Evolutionary conservation across 352 stramenopile genomes (phyloP).

Genomic region (Phytophthora megakarya): DNA sequence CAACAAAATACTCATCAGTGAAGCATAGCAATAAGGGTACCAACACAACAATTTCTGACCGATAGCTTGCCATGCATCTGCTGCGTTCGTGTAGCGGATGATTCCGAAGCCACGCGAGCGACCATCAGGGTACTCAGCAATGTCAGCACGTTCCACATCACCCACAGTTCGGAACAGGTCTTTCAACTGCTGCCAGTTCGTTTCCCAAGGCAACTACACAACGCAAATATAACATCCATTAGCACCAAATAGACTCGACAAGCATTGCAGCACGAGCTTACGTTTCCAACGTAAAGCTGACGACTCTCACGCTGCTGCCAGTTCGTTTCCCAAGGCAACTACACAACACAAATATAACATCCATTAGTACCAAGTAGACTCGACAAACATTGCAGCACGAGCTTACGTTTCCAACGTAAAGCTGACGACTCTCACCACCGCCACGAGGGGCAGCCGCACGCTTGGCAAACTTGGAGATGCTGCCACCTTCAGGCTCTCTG

Average conservation of each 20-base stretch:
- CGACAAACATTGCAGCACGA: background rate
- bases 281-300: conserved; percentile 81
- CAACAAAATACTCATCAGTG: conserved; percentile 4
- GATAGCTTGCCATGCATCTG: conserved; percentile 63
- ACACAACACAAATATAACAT: conserved; percentile 10
- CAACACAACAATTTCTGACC: conserved; percentile 41
- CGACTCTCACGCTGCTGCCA: conserved; percentile 59
- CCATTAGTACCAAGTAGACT: background rate
- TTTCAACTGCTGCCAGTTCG: conserved; percentile 73
- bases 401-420: conserved; percentile 83
- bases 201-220: conserved; percentile 66
- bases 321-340: conserved; percentile 73
- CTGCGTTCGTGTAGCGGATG: conserved; percentile 60
- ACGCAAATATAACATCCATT: too few species aligned
- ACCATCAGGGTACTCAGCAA: conserved; percentile 60
- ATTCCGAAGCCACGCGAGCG: conserved; percentile 74
- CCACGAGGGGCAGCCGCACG: conserved; percentile 27
- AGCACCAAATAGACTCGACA: background rate
- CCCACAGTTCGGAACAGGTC: conserved; percentile 67
- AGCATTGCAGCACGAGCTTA: conserved; percentile 34
- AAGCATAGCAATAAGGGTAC: background rate
- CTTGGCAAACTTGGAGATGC: conserved; percentile 73
- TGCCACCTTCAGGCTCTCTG: conserved; percentile 68
- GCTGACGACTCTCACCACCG: conserved; percentile 42
- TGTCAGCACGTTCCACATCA: conserved; percentile 71